Percentiles rank a stretch among this genome's conserved stretches.
phyloP scores from a whole-genome alignment of 2,329 filamentous ascomycete genomes.

The Pseudocercospora musae region DNA sequence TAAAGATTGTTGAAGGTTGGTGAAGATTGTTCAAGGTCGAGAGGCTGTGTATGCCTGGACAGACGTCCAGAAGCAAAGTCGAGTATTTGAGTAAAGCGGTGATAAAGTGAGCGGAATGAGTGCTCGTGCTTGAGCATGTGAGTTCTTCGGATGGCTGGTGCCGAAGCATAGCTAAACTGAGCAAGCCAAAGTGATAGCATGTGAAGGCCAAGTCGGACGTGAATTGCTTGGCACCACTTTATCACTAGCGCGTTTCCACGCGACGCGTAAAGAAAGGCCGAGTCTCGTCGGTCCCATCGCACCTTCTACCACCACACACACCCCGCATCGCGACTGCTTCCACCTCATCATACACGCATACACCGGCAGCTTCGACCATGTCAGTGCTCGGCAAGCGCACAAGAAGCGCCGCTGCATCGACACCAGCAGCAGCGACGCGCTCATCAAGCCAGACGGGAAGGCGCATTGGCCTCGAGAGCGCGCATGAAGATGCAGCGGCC shows the following conservation, averaged over 20 bases:
- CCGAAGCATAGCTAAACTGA: too few relatives aligned
- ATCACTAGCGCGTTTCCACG: neutral
- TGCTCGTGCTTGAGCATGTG: too few relatives aligned
- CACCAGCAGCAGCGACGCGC: constrained; percentile 36
- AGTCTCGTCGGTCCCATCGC: neutral
- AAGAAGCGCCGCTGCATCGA: constrained; percentile 37
- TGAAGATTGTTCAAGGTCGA: too few relatives aligned
- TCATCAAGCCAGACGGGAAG: constrained; percentile 22
- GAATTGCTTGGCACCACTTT: neutral
- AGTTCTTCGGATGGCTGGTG: too few relatives aligned
- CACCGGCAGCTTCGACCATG: constrained; percentile 31
- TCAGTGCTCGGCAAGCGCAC: constrained; percentile 48
- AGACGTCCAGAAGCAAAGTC: too few relatives aligned
- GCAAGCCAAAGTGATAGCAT: neutral
- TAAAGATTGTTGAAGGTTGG: too few relatives aligned
- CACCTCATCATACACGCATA: neutral
- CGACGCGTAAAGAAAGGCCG: neutral
- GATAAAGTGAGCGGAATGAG: too few relatives aligned
- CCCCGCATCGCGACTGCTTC: constrained; percentile 1
- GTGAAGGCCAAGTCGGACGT: neutral
- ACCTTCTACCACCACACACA: neutral
- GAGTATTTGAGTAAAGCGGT: too few relatives aligned
- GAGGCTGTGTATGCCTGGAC: too few relatives aligned
- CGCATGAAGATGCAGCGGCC: constrained; percentile 8
- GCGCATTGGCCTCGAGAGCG: constrained; percentile 14